A percentile compares a stretch with the other conserved stretches of the same genome.
Evolutionary conservation across 2,329 filamentous ascomycete genomes (phyloP).

Genomic region (Septoria petroselini): DNA sequence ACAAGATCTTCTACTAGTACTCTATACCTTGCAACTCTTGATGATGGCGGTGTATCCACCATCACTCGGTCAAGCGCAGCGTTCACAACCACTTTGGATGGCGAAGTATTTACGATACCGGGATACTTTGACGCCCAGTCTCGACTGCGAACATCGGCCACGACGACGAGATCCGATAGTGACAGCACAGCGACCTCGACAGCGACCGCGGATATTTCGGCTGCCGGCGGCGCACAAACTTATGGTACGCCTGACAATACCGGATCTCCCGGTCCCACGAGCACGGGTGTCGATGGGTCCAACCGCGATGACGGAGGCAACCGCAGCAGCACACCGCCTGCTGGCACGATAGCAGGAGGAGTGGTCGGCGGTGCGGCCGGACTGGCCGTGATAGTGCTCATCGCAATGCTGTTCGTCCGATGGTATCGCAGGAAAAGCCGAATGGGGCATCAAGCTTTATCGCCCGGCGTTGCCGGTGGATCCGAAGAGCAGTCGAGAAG

Average conservation of each 20-base stretch:
- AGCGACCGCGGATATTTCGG: conserved; percentile 15
- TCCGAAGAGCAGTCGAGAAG: conserved; percentile 16
- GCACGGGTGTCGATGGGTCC: conserved; percentile 10
- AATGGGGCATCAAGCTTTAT: conserved; percentile 29
- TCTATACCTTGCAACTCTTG: conserved; percentile 30
- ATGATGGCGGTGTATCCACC: conserved; percentile 28
- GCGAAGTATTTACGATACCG: conserved; percentile 28
- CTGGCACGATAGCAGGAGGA: conserved; percentile 58
- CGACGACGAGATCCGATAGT: conserved; percentile 8
- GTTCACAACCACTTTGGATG: conserved; percentile 32
- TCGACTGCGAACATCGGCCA: conserved; percentile 11
- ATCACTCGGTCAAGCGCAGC: conserved; percentile 25
- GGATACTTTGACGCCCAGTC: conserved; percentile 13
- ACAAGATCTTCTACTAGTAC: conserved; percentile 16
- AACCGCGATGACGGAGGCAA: conserved; percentile 7
- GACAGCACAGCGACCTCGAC: conserved; percentile 18
- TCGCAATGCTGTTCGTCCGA: conserved; percentile 53
- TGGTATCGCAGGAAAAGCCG: conserved; percentile 46
- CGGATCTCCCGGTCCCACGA: conserved; percentile 13
- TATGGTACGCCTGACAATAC: conserved; percentile 17
- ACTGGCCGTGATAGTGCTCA: conserved; percentile 50
- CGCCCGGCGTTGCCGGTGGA: conserved; percentile 23
- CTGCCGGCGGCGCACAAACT: conserved; percentile 7
- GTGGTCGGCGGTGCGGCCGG: conserved; percentile 62
- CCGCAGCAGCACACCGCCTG: conserved; percentile 39